These are phyloP conservation scores for Stentor coeruleus DNA, from an alignment of 73 alveolate species.

Conservation along the genomic window DNA sequence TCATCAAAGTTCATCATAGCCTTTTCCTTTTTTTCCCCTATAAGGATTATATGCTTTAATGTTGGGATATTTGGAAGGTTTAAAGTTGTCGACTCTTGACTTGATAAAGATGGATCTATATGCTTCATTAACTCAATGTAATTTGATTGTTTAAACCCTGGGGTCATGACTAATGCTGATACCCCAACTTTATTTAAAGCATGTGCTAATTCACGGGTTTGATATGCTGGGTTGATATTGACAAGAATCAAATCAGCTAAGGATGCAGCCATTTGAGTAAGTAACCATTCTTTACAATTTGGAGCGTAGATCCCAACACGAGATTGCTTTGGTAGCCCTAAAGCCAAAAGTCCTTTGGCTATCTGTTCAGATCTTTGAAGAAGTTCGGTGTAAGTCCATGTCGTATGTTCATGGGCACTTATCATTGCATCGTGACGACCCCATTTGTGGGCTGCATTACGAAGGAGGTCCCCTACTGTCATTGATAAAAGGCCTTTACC, in stretches of 20 bases:
- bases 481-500: background rate
- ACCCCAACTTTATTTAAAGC: slow-evolving; percentile 41
- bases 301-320: slow-evolving; percentile 83
- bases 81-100: slow-evolving; percentile 33
- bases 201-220: slow-evolving; percentile 55
- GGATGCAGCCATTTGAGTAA: slow-evolving; percentile 66
- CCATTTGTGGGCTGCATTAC: slow-evolving; percentile 32
- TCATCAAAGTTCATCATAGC: slow-evolving; percentile 64
- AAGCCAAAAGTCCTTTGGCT: slow-evolving; percentile 71
- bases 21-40: slow-evolving; percentile 44
- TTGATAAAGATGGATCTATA: slow-evolving; percentile 51
- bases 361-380: slow-evolving; percentile 47
- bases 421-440: slow-evolving; percentile 40
- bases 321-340: slow-evolving; percentile 73
- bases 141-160: slow-evolving; percentile 52
- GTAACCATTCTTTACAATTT: slow-evolving; percentile 71
- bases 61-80: slow-evolving; percentile 36
- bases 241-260: slow-evolving; percentile 77
- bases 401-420: background rate
- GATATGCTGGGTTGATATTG: slow-evolving; percentile 83
- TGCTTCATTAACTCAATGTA: slow-evolving; percentile 56
- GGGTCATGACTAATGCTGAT: slow-evolving; percentile 55
- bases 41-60: slow-evolving; percentile 40
- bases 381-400: slow-evolving; percentile 56
- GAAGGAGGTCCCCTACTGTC: slow-evolving; percentile 44